A percentile compares a stretch with the other conserved stretches of the same genome.
Conservation (phyloP, 2,329 filamentous ascomycete genomes). For the Sporothrix curviconia region DNA sequence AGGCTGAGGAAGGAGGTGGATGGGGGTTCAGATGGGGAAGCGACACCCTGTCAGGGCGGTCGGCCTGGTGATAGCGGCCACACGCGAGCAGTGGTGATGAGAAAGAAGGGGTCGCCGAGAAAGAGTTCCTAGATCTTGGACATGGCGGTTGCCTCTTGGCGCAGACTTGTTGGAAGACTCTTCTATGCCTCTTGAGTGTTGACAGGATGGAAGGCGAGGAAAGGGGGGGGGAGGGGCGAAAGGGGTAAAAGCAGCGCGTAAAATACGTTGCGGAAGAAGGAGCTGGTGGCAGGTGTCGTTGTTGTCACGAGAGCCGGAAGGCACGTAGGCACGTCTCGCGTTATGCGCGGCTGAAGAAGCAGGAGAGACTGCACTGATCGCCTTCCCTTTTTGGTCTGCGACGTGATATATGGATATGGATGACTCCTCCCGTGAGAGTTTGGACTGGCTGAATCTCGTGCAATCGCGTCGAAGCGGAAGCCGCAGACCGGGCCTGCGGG, state of each 20-base stretch:
- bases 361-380: too few relatives aligned
- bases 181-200: not conserved
- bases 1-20: not conserved
- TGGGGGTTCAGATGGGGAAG: not conserved
- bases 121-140: conserved; percentile 24
- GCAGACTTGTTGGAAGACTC: not conserved
- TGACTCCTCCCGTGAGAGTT: not conserved
- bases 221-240: too few relatives aligned
- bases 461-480: not conserved
- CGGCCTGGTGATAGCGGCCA: conserved; percentile 10
- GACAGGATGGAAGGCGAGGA: not conserved
- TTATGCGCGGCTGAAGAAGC: too few relatives aligned
- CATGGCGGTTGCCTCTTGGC: conserved; percentile 22
- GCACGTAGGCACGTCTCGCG: too few relatives aligned
- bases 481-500: not conserved
- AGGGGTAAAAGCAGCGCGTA: too few relatives aligned
- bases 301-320: not conserved
- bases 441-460: not conserved
- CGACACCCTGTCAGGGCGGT: conserved; percentile 15
- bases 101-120: conserved; percentile 19
- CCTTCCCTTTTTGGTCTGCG: not conserved
- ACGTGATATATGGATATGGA: not conserved
- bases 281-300: not conserved
- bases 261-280: not conserved
- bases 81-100: not conserved